phyloP scores from a whole-genome alignment of 768 basidiomycete species.

The Russula sp. region DNA sequence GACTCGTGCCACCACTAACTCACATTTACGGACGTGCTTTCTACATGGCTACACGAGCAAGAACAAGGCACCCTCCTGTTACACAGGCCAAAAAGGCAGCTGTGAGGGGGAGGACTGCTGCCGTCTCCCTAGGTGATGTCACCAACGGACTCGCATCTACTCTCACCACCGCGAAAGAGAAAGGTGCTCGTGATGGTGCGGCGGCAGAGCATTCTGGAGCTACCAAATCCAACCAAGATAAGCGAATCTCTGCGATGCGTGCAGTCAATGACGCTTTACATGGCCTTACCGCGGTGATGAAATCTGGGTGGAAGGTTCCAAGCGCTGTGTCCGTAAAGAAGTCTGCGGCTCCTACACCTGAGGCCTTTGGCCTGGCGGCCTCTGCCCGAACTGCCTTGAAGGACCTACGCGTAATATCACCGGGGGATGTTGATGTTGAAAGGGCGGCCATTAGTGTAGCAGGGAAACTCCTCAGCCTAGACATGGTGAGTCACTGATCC shows the following conservation, averaged over 20 bases:
- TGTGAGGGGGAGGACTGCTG: background rate
- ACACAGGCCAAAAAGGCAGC: background rate
- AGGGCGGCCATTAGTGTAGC: constrained; percentile 60
- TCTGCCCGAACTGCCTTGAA: constrained; percentile 40
- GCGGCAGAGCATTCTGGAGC: background rate
- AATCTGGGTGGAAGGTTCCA: constrained; percentile 53
- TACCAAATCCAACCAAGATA: constrained; percentile 1
- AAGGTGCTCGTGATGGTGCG: constrained; percentile 2
- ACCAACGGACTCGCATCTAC: constrained; percentile 24
- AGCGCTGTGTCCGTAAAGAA: constrained; percentile 25
- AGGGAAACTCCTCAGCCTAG: constrained; percentile 58
- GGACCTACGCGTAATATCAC: constrained; percentile 38
- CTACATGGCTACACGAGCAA: constrained; percentile 10
- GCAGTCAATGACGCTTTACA: constrained; percentile 57
- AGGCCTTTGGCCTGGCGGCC: constrained; percentile 32
- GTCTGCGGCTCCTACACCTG: constrained; percentile 23
- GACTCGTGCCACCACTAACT: background rate
- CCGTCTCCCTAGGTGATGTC: constrained; percentile 21
- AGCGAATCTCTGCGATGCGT: constrained; percentile 42
- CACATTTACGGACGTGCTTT: too few species aligned
- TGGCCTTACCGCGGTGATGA: constrained; percentile 41
- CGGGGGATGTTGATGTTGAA: constrained; percentile 58
- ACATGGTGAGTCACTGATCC: constrained; percentile 49
- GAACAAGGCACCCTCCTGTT: background rate
- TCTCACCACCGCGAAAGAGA: constrained; percentile 25